Evolutionary conservation across 78 protist genomes (phyloP), one percentile per base, ranked within the genome.

Genomic region (Pelomyxa schiedti): DNA sequence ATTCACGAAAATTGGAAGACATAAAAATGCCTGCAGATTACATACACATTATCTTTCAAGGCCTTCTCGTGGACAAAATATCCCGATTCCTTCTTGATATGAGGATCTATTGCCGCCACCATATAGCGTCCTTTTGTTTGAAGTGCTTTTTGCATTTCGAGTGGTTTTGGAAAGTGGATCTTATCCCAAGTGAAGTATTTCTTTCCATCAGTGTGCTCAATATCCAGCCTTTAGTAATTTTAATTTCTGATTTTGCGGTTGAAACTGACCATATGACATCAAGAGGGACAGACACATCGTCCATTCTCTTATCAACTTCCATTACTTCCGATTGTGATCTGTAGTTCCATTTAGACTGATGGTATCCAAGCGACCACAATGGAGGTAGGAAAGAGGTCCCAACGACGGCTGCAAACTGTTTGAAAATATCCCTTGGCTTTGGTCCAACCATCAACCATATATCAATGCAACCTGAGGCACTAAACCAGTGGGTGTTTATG

Each of bases 241-340:
- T n/a, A n/a, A n/a, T n/a, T n/a, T n/a, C n/a, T n/a, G n/a, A n/a
- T n/a, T n/a, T n/a, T n/a, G n/a, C n/a, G n/a, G n/a, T n/a, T n/a
- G n/a, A n/a, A n/a, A n/a, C n/a, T n/a, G n/a, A n/a, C 99, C 99
- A 98, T 70, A 98, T 38, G n/a, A 91, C 92, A 69, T 98, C 99
- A 52, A 80, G 84, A 8, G 99, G 99, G 42, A 97, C 83, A 72
- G 85, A 80, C 69, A 86, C 72, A 38, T 80, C 69, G 76, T 94
- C 94, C 28, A 96, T 91, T 37, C 72, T 75, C 40, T 39, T 75
- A 75, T 90, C 89, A 40, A 96, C 93, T 39, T 28, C 37, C 36
- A 40, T 16, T 16, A 47, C 58, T 16, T 47, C 58, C 32, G 58
- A 16, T 16, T 47, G 58, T 16, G 58, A 24, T 16, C 82, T 79